Evolutionary conservation across 1,284 basidiomycete genomes (phyloP), one percentile per base, ranked within the genome.

Genomic region (Pascua sp.): DNA sequence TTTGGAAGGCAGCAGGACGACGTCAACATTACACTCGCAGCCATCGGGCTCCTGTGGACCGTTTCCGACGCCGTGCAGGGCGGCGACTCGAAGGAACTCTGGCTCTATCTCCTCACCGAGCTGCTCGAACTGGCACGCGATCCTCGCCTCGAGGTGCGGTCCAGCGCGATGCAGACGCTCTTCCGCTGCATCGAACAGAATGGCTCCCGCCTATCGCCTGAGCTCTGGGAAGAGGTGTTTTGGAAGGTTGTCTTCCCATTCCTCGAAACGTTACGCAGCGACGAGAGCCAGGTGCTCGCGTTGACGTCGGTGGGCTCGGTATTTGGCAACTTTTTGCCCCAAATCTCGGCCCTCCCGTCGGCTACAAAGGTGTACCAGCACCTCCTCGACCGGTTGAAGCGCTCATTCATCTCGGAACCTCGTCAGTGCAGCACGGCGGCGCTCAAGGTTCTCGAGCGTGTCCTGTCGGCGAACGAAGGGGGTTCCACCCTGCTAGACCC

Each of bases 141-240:
- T 70, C 70, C 82, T 0, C 83, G 94, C 24, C 85, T 88, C 36
- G 93, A 98, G 70, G 91, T 96, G 0, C 85, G 94, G 12, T 88
- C 89, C 61, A 91, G 92, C 2, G 91, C 94, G 4, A 94, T 98
- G 57, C 91, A 96, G 74, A 97, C 93, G 2, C 78, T 98, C 53
- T 98, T 97, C 80, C 83, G 93, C 45, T 91, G 92, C 0, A 84
- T 98, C 75, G 91, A 95, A 73, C 82, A 97, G 16, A 98, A 98
- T 71, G 94, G 93, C 5, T 84, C 85, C 11, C 88, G 87, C 2
- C 80, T 98, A 47, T 86, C 86, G 63, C 70, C 83, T 18, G 83
- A 84, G 5, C 89, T 89, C 0, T 98, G 95, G 96, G 85, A 89
- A 49, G 83, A 89, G 53, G 90, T 90, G 62, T 81, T 94, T 32